Percentiles rank a stretch among this genome's conserved stretches.
phyloP scores from a whole-genome alignment of 306 rosid species.

The Prunus campanulata region DNA sequence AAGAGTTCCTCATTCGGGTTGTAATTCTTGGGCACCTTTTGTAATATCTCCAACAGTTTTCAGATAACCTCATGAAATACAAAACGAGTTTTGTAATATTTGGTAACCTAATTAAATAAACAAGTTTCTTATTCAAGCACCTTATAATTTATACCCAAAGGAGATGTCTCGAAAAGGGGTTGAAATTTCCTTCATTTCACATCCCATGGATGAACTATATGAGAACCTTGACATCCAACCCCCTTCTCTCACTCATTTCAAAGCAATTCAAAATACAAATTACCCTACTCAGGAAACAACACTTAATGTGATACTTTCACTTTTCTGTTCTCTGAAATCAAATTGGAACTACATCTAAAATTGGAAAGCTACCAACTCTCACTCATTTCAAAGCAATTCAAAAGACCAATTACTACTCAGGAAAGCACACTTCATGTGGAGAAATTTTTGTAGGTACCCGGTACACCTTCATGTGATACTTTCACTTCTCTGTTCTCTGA shows the following conservation, averaged over 20 bases:
- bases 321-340: neutral
- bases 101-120: neutral
- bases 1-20: neutral
- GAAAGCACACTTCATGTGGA: neutral
- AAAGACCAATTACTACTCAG: neutral
- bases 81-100: neutral
- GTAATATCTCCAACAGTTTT: neutral
- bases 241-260: neutral
- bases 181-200: neutral
- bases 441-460: too few relatives aligned
- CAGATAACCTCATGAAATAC: neutral
- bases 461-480: too few relatives aligned
- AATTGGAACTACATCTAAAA: neutral
- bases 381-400: neutral
- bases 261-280: neutral
- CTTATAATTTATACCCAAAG: neutral
- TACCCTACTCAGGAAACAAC: neutral
- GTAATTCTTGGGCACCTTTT: neutral
- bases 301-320: neutral
- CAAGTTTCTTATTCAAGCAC: neutral
- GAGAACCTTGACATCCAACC: neutral
- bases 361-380: neutral
- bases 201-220: neutral
- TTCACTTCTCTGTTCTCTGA: neutral
- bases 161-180: neutral